Evolutionary conservation across 2,329 filamentous ascomycete genomes (phyloP).

Genomic region (Calonectria crousiana): DNA sequence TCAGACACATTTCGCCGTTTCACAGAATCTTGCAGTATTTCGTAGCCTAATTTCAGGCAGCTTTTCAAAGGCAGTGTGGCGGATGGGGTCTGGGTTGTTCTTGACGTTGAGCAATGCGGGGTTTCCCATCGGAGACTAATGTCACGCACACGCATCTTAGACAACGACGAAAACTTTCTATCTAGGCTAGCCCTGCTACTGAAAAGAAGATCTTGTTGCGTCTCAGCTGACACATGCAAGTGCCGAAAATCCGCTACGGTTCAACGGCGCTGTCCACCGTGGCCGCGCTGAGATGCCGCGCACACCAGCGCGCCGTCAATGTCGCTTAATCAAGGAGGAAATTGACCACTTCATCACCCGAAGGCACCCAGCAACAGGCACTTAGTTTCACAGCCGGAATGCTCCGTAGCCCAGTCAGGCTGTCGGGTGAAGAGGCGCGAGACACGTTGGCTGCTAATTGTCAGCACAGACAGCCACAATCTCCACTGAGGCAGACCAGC

Average conservation of each 20-base stretch:
- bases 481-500: background rate
- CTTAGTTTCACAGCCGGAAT: background rate
- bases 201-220: background rate
- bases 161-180: background rate
- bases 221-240: background rate
- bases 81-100: background rate
- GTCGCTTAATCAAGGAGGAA: conserved; percentile 2
- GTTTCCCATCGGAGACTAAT: background rate
- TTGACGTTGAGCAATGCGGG: background rate
- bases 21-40: no score
- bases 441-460: background rate
- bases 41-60: no score
- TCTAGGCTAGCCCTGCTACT: no score
- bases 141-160: background rate
- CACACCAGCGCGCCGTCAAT: background rate
- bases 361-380: background rate
- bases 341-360: background rate
- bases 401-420: background rate
- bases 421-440: background rate
- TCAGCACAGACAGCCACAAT: conserved; percentile 4
- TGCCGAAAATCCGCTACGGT: background rate
- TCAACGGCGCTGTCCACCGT: background rate
- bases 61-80: rapidly evolving
- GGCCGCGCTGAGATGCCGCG: background rate
- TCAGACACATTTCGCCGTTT: background rate